Conservation (phyloP, 163 green algal species). For the Scenedesmus sp. region DNA sequence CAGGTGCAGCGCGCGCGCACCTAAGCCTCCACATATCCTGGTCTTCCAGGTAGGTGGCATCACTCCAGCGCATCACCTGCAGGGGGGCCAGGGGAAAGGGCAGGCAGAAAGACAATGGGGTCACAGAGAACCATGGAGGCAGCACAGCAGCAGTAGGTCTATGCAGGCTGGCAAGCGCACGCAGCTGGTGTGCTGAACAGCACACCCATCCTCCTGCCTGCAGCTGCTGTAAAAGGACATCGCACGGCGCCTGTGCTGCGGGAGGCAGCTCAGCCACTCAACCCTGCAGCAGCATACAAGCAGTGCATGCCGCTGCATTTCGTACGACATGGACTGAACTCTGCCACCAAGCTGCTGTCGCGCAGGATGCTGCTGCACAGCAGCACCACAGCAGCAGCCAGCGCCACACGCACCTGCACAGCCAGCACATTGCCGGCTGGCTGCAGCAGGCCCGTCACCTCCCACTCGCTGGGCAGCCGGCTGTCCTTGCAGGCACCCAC, state of each 20-base stretch:
- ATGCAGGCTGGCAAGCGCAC: too few relatives aligned
- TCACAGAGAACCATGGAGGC: background rate
- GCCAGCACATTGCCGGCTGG: slow-evolving; percentile 74
- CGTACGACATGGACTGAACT: too few relatives aligned
- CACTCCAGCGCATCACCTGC: slow-evolving; percentile 93
- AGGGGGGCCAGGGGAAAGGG: background rate
- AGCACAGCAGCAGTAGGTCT: background rate
- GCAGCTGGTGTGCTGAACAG: too few relatives aligned
- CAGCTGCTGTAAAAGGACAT: too few relatives aligned
- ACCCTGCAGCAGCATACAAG: too few relatives aligned
- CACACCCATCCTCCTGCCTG: too few relatives aligned
- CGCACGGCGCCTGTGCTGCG: too few relatives aligned
- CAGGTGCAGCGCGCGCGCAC: slow-evolving; percentile 61
- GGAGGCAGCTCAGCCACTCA: too few relatives aligned
- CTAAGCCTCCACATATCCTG: slow-evolving; percentile 98
- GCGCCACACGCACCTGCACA: slow-evolving; percentile 70
- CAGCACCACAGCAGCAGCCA: background rate
- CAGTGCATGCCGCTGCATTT: too few relatives aligned
- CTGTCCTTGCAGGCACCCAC: slow-evolving; percentile 96
- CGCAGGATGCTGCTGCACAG: background rate
- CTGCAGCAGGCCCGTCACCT: slow-evolving; percentile 79
- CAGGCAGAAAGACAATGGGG: background rate
- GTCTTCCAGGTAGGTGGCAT: slow-evolving; percentile 98
- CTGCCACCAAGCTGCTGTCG: background rate
- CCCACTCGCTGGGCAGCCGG: slow-evolving; percentile 93